phyloP scores from a whole-genome alignment of 768 basidiomycete genomes.

The Boletellus sp. region DNA sequence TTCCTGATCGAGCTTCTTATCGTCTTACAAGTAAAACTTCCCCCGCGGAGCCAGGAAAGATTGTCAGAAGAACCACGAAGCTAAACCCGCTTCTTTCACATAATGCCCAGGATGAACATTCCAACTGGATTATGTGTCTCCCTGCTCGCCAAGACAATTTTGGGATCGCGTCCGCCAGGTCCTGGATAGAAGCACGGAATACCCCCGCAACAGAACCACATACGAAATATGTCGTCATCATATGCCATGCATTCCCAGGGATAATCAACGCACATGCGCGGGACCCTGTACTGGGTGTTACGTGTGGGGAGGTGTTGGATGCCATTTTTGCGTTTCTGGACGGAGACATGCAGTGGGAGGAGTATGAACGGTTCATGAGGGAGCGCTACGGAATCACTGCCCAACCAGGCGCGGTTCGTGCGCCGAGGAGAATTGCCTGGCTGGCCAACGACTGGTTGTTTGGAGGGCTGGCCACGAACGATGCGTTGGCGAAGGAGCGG shows the following conservation, averaged over 20 bases:
- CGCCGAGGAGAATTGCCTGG: conserved; percentile 30
- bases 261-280: conserved; percentile 45
- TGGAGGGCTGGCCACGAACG: conserved; percentile 55
- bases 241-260: conserved; percentile 57
- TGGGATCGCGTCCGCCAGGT: conserved; percentile 45
- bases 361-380: conserved; percentile 38
- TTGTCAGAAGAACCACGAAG: conserved; percentile 43
- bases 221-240: conserved; percentile 43
- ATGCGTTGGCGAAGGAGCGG: conserved; percentile 39
- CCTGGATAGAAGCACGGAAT: conserved; percentile 63
- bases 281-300: conserved; percentile 47
- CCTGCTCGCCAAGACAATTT: conserved; percentile 47
- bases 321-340: conserved; percentile 48
- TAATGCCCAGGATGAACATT: conserved; percentile 41
- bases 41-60: conserved; percentile 15
- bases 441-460: conserved; percentile 55
- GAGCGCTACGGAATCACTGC: neutral
- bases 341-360: conserved; percentile 45
- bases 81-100: conserved; percentile 61
- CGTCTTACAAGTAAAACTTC: too few species aligned
- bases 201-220: conserved; percentile 68
- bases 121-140: conserved; percentile 76
- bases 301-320: conserved; percentile 64
- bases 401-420: conserved; percentile 45
- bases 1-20: too few species aligned